Evolutionary conservation across 768 basidiomycete genomes (phyloP), one percentile per base, ranked within the genome.

Genomic region (Termitomyces sp.): DNA sequence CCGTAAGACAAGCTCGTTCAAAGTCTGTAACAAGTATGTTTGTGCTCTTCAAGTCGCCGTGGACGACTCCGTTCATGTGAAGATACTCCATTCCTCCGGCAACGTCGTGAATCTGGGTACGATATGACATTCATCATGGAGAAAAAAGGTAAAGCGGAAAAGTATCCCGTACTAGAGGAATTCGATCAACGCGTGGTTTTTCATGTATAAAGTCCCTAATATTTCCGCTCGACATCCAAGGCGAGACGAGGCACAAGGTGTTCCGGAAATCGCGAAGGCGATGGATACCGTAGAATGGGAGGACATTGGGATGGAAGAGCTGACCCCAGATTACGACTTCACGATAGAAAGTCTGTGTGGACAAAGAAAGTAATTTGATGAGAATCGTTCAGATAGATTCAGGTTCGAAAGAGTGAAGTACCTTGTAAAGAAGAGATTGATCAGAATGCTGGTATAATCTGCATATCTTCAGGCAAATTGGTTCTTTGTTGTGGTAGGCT

Each of bases 41-140:
- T 46, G 75, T 75, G 25, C 71, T 73, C 57, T 75, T 76, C 17
- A 80, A 64, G 52, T 79, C 77, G 0, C 77, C 77, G 50, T 77
- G 79, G n/a, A 77, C 67, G 23, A 80, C 66, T 8, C 66, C 60
- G 40, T 65, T 62, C n/a, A 55, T 61, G 56, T 73, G 73, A 16
- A 75, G 64, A 59, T 75, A 73, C 3, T 61, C 44, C n/a, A 75
- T 52, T 5, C 73, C 73, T 43, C 54, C 49, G 2, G 69, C 69
- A 32, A 73, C 60, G 43, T 71, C 73, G 14, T 54, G 58, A 10
- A 68, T 40, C 72, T 72, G 47, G 19, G 16, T 14, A 37, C 25
- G 8, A 39, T 9, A 37, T 25, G n/a, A 23, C 10, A 10, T 39
- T 12, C n/a, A 39, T n/a, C 43, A 52, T 21, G 27, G 64, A 67